A percentile compares a stretch with the other conserved stretches of the same genome.
These are phyloP conservation scores for Rhynchospora pubera DNA, from an alignment of 176 grass and related monocot genomes.

Conservation along the genomic window DNA sequence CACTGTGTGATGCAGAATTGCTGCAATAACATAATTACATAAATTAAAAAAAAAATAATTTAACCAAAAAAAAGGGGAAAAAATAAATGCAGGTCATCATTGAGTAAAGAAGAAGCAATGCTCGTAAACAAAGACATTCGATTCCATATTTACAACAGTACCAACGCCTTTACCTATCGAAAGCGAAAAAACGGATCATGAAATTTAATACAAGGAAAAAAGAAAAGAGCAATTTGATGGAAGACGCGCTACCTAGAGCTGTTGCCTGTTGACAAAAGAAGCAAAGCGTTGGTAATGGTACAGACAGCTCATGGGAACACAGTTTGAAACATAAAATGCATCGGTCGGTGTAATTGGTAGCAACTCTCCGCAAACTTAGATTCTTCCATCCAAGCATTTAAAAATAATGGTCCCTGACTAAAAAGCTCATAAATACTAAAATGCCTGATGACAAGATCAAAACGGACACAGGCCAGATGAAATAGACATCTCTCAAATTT, in stretches of 20 bases:
- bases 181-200: neutral
- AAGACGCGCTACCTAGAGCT: neutral
- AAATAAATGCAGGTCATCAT: neutral
- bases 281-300: neutral
- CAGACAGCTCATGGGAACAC: neutral
- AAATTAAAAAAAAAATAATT: neutral
- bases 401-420: too few relatives aligned
- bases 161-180: too few relatives aligned
- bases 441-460: too few relatives aligned
- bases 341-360: neutral
- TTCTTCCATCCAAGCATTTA: too few relatives aligned
- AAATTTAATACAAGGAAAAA: neutral
- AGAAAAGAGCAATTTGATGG: conserved; percentile 1
- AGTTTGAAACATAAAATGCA: neutral
- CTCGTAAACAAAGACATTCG: neutral
- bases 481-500: too few relatives aligned
- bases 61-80: neutral
- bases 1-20: neutral
- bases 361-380: neutral
- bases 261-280: neutral
- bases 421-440: too few relatives aligned
- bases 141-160: neutral
- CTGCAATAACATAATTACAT: neutral
- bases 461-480: too few relatives aligned
- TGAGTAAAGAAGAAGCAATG: neutral